Evolutionary conservation across 2,329 filamentous ascomycete species (phyloP).

Genomic region (Colletotrichum somersetense): DNA sequence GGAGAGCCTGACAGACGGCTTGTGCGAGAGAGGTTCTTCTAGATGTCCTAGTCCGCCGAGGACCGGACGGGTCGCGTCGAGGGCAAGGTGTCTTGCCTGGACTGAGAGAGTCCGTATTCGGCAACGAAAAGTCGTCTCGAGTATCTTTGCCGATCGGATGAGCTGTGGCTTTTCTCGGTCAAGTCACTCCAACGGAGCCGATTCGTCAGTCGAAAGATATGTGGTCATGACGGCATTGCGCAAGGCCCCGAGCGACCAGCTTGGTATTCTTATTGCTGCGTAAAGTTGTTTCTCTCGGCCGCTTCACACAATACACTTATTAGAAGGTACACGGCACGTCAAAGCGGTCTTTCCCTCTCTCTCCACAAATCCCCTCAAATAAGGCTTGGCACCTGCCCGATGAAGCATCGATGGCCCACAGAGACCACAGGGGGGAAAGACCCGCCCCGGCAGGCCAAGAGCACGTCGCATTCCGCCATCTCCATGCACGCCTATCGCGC

Average conservation of each 20-base stretch:
- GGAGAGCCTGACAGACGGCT: not conserved
- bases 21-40: not conserved
- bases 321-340: no score
- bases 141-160: no score
- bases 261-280: not conserved
- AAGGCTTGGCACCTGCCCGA: constrained; percentile 40
- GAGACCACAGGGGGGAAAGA: not conserved
- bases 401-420: constrained; percentile 36
- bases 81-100: not conserved
- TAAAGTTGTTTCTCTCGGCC: constrained; percentile 23
- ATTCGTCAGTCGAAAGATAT: not conserved
- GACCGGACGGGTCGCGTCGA: not conserved
- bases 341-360: not conserved
- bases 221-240: not conserved
- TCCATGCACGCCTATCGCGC: not conserved
- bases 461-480: not conserved
- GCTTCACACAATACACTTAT: not conserved
- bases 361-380: constrained; percentile 23
- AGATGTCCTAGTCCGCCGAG: not conserved
- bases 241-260: not conserved
- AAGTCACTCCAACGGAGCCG: not conserved
- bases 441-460: constrained; percentile 21
- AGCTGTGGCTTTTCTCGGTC: constrained; percentile 8
- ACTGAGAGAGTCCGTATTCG: no score
- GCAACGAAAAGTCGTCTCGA: no score